These are phyloP conservation scores for Selaginella tamariscina DNA, from an alignment of 75 land plant genomes.

Conservation along the genomic window DNA sequence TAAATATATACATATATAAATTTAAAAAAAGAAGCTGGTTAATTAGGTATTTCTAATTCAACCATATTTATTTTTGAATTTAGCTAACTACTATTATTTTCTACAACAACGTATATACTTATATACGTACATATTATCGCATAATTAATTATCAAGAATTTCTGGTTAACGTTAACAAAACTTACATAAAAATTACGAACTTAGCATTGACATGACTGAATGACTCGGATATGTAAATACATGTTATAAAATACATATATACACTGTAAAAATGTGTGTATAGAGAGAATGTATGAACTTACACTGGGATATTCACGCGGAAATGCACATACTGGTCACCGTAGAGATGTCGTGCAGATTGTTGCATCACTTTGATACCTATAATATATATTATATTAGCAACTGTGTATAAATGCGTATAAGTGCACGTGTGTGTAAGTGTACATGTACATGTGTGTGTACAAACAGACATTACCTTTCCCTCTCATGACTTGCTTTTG, in stretches of 20 bases:
- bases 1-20: no score
- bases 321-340: slow-evolving; percentile 87
- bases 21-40: not conserved
- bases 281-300: no score
- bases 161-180: not conserved
- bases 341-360: slow-evolving; percentile 34
- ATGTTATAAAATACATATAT: not conserved
- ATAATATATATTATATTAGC: not conserved
- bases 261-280: no score
- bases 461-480: slow-evolving; percentile 71
- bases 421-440: no score
- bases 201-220: no score
- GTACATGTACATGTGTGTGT: no score
- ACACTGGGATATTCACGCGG: slow-evolving; percentile 39
- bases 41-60: no score
- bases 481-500: slow-evolving; percentile 84
- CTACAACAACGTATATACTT: no score
- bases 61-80: no score
- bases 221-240: no score
- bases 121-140: no score
- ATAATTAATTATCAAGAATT: not conserved
- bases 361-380: slow-evolving; percentile 63
- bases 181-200: not conserved
- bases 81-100: no score
- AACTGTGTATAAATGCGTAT: not conserved